phyloP scores from a whole-genome alignment of 176 grass and related monocot genomes.

The Avena insularis region DNA sequence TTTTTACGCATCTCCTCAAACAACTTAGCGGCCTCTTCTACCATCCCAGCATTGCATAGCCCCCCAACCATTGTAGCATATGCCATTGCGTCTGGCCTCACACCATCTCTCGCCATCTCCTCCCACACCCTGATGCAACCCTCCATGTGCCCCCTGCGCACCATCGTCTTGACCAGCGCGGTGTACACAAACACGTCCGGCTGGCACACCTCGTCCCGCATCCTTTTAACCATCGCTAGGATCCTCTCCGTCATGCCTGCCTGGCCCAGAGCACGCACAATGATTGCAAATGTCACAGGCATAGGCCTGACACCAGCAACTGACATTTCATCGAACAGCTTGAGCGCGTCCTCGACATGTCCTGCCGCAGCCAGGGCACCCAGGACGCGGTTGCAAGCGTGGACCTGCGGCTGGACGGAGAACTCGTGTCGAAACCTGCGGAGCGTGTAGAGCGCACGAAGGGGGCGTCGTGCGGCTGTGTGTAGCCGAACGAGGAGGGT shows the following conservation, averaged over 20 bases:
- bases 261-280: conserved; percentile 62
- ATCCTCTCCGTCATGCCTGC: conserved; percentile 56
- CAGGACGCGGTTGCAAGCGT: conserved; percentile 80
- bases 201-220: conserved; percentile 65
- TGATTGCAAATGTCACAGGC: conserved; percentile 72
- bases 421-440: conserved; percentile 72
- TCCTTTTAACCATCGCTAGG: conserved; percentile 58
- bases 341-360: conserved; percentile 62
- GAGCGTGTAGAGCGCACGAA: conserved; percentile 66
- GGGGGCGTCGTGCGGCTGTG: conserved; percentile 59
- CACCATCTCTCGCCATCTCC: conserved; percentile 71
- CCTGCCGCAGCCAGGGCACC: conserved; percentile 54
- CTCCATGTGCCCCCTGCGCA: conserved; percentile 64
- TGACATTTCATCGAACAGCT: conserved; percentile 75
- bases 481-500: conserved; percentile 80
- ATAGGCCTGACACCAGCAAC: conserved; percentile 48
- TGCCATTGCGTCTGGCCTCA: conserved; percentile 65
- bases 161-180: conserved; percentile 71
- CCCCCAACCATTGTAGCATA: conserved; percentile 73
- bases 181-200: conserved; percentile 90
- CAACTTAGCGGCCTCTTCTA: conserved; percentile 63
- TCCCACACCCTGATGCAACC: conserved; percentile 87
- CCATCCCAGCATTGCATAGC: conserved; percentile 63
- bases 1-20: conserved; percentile 76
- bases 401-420: conserved; percentile 59